Conservation (phyloP, 2,329 filamentous ascomycete genomes). For the Alternaria sp. region DNA sequence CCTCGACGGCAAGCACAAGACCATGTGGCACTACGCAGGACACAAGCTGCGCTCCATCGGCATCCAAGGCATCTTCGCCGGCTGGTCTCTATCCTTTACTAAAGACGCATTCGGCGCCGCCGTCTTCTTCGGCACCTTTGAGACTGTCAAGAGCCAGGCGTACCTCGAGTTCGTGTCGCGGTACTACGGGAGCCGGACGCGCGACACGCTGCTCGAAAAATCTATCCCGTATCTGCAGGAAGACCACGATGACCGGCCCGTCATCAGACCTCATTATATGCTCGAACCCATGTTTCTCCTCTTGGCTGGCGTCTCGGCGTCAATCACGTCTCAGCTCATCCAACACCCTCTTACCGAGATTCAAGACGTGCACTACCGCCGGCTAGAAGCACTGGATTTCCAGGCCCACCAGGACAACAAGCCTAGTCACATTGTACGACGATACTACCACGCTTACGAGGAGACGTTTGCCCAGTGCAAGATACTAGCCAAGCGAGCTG, state of each 20-base stretch:
- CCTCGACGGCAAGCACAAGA: constrained; percentile 67
- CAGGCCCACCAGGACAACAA: constrained; percentile 53
- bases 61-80: constrained; percentile 74
- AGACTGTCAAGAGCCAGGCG: constrained; percentile 76
- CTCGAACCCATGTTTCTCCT: constrained; percentile 77
- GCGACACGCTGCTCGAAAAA: constrained; percentile 39
- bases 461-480: constrained; percentile 70
- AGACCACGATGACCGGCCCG: constrained; percentile 46
- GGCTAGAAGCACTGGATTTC: constrained; percentile 75
- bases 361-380: constrained; percentile 76
- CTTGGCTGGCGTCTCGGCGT: constrained; percentile 72
- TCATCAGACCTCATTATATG: constrained; percentile 77
- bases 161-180: constrained; percentile 75
- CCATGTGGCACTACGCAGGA: constrained; percentile 75
- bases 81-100: constrained; percentile 72
- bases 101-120: constrained; percentile 76
- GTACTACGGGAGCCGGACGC: constrained; percentile 64
- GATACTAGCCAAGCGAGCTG: constrained; percentile 65
- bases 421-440: constrained; percentile 56
- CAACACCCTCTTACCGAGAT: constrained; percentile 76
- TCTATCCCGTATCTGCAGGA: constrained; percentile 31
- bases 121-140: constrained; percentile 78
- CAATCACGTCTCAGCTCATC: constrained; percentile 71
- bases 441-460: constrained; percentile 76
- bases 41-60: constrained; percentile 77